These are phyloP conservation scores for Suillus bovinus DNA, from an alignment of 768 basidiomycete genomes.

Conservation along the genomic window DNA sequence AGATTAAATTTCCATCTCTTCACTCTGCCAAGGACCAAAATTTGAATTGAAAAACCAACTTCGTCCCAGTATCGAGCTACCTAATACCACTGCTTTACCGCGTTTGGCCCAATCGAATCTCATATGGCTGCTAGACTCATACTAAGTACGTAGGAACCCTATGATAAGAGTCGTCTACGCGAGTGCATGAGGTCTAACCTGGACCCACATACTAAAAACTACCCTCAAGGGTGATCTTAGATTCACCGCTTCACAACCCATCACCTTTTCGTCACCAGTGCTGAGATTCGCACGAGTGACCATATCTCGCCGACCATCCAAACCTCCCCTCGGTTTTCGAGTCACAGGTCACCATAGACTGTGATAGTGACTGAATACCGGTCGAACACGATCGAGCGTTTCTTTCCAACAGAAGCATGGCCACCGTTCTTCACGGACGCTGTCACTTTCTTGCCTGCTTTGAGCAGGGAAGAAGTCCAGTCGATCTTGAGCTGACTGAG, in stretches of 20 bases:
- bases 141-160: not conserved
- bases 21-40: too few species aligned
- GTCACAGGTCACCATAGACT: not conserved
- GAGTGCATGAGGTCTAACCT: not conserved
- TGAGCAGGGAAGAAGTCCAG: conserved; percentile 2
- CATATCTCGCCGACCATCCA: not conserved
- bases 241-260: not conserved
- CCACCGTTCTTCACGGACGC: conserved; percentile 3
- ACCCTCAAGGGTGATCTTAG: not conserved
- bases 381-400: not conserved
- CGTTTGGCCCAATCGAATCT: not conserved
- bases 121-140: not conserved
- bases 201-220: not conserved
- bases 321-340: not conserved
- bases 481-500: not conserved
- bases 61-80: not conserved
- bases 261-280: not conserved
- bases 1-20: not conserved
- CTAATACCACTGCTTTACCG: not conserved
- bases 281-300: not conserved
- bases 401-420: conserved; percentile 1
- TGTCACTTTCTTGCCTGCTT: conserved; percentile 1
- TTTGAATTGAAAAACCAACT: not conserved
- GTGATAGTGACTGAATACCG: conserved; percentile 6
- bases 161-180: not conserved